These are phyloP conservation scores for Hyphopichia homilentoma DNA, from an alignment of 805 yeast genomes.

Conservation along the genomic window DNA sequence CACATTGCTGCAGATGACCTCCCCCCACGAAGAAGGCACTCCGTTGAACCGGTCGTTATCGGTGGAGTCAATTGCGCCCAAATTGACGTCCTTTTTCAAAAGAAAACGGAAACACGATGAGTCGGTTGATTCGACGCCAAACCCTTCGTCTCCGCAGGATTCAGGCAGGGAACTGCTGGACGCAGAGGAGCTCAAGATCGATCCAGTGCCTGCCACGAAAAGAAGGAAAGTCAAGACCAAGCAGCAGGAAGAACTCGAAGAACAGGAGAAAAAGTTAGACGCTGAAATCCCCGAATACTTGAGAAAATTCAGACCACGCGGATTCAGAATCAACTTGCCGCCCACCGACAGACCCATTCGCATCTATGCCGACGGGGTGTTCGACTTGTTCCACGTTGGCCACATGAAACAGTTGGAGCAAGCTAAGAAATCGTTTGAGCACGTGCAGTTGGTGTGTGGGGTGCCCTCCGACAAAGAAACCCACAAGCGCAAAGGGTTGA, in stretches of 20 bases:
- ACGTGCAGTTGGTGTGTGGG: slow-evolving; percentile 84
- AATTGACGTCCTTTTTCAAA: slow-evolving; percentile 28
- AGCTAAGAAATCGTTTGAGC: slow-evolving; percentile 86
- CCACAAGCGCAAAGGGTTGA: slow-evolving; percentile 87
- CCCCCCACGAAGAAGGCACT: too few species aligned
- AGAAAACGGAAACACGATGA: slow-evolving; percentile 14
- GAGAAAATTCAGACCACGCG: slow-evolving; percentile 75
- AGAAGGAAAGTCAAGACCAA: slow-evolving; percentile 23
- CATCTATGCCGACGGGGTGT: slow-evolving; percentile 97
- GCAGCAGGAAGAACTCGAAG: slow-evolving; percentile 29
- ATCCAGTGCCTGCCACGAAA: slow-evolving; percentile 8
- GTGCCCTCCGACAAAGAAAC: slow-evolving; percentile 88
- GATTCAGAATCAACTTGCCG: slow-evolving; percentile 76
- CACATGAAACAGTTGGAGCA: slow-evolving; percentile 98
- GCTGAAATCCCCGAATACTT: slow-evolving; percentile 63
- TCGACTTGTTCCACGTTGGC: slow-evolving; percentile 93
- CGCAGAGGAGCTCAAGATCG: slow-evolving; percentile 4
- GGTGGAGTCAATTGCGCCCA: slow-evolving; percentile 39
- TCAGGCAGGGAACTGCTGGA: slow-evolving; percentile 17
- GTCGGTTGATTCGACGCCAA: slow-evolving; percentile 12
- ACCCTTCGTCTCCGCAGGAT: slow-evolving; percentile 11
- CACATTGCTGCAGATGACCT: too few species aligned
- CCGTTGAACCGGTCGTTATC: slow-evolving; percentile 39
- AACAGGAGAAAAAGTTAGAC: slow-evolving; percentile 59
- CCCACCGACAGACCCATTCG: slow-evolving; percentile 83